These are phyloP conservation scores for Fraxinus pennsylvanica DNA, from an alignment of 257 asterid genomes.

Conservation along the genomic window DNA sequence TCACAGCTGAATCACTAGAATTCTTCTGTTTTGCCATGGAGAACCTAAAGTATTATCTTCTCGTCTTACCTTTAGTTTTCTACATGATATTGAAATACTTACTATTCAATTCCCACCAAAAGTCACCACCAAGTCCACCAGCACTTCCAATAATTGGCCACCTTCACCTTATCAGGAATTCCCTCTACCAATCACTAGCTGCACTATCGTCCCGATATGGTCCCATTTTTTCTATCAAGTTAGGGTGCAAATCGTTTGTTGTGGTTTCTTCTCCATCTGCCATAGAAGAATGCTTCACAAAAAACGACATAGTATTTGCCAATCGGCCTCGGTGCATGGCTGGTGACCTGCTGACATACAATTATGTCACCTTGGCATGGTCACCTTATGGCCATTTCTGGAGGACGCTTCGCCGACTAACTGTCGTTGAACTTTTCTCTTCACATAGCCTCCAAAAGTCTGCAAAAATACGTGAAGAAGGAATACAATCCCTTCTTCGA, in stretches of 20 bases:
- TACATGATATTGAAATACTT: conserved; percentile 14
- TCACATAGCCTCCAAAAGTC: conserved; percentile 41
- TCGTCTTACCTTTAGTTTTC: conserved; percentile 10
- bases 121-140: conserved; percentile 48
- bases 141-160: conserved; percentile 63
- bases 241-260: conserved; percentile 41
- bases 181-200: conserved; percentile 36
- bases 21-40: conserved; percentile 26
- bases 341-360: conserved; percentile 39
- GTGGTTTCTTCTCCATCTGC: conserved; percentile 55
- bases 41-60: conserved; percentile 9
- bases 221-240: conserved; percentile 41
- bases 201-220: conserved; percentile 44
- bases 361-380: conserved; percentile 27
- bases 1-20: background rate
- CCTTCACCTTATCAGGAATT: conserved; percentile 46
- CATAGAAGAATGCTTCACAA: conserved; percentile 58
- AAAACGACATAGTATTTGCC: conserved; percentile 50
- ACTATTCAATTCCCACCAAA: conserved; percentile 5
- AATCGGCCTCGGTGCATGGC: conserved; percentile 46
- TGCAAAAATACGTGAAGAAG: conserved; percentile 39
- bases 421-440: conserved; percentile 44
- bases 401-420: conserved; percentile 45
- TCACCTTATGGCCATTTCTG: conserved; percentile 49
- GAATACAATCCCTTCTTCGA: conserved; percentile 25